Conservation (phyloP, 805 yeast genomes). For the Wickerhamiella occidentalis region DNA sequence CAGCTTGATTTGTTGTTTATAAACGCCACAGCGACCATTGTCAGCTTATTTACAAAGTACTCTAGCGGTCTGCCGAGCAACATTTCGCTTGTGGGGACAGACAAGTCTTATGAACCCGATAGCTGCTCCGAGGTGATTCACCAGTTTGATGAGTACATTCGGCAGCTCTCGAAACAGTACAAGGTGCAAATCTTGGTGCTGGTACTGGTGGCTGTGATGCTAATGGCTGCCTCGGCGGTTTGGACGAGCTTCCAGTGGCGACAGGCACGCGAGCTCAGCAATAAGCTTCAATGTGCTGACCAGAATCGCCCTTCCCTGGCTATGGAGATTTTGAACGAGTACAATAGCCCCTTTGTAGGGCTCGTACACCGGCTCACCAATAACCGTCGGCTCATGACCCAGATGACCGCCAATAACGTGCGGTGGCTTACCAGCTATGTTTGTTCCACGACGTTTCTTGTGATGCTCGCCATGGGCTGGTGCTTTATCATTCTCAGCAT, state of each 20-base stretch:
- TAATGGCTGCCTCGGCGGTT: constrained; percentile 8
- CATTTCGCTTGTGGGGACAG: not conserved
- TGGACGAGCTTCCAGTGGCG: constrained; percentile 14
- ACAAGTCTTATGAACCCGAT: not conserved
- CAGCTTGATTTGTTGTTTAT: constrained; percentile 7
- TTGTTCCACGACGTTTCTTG: not conserved
- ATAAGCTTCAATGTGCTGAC: constrained; percentile 12
- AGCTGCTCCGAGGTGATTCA: constrained; percentile 2
- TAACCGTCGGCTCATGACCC: not conserved
- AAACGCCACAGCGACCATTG: not conserved
- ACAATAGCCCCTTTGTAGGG: not conserved
- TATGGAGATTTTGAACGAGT: not conserved
- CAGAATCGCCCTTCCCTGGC: not conserved
- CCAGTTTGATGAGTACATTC: not conserved
- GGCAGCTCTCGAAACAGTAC: constrained; percentile 10
- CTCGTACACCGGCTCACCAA: not conserved
- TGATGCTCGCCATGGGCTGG: not conserved
- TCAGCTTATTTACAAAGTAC: constrained; percentile 2
- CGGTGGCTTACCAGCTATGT: constrained; percentile 11
- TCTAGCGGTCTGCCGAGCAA: constrained; percentile 8
- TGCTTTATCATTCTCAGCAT: constrained; percentile 13
- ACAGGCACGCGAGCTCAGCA: constrained; percentile 8
- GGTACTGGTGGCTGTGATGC: constrained; percentile 12
- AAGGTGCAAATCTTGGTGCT: constrained; percentile 8
- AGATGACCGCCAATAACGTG: not conserved